Percentiles rank a stretch among this genome's conserved stretches.
Evolutionary conservation across 2,329 filamentous ascomycete genomes (phyloP).

Genomic region (Penicillium sp.): DNA sequence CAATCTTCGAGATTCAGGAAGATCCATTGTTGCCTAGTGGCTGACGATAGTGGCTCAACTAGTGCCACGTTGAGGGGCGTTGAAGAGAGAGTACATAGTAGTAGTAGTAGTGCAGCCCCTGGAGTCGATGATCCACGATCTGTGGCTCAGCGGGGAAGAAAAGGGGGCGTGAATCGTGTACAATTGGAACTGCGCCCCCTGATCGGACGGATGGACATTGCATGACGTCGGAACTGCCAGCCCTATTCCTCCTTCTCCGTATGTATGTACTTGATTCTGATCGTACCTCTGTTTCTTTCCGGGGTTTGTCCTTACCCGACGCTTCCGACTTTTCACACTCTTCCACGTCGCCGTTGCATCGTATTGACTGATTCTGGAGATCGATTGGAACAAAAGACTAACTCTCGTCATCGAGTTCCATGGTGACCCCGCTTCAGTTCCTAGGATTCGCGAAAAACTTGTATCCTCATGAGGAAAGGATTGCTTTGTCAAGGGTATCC

Average conservation of each 20-base stretch:
- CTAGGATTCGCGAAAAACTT: too few relatives aligned
- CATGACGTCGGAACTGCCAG: slow-evolving; percentile 17
- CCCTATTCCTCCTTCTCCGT: neutral
- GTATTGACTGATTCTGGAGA: too few relatives aligned
- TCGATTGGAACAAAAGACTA: too few relatives aligned
- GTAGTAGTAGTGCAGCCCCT: neutral
- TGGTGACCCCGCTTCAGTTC: too few relatives aligned
- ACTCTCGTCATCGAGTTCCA: too few relatives aligned
- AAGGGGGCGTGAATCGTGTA: neutral
- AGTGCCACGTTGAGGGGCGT: too few relatives aligned
- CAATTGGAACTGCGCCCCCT: too few relatives aligned
- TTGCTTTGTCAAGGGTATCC: too few relatives aligned
- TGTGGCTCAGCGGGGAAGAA: slow-evolving; percentile 14
- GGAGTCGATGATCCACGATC: slow-evolving; percentile 11
- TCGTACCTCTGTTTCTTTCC: neutral
- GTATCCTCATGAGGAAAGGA: too few relatives aligned
- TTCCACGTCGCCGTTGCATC: neutral
- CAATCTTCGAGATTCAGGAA: too few relatives aligned
- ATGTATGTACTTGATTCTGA: too few relatives aligned
- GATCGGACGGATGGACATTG: slow-evolving; percentile 9
- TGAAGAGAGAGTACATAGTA: too few relatives aligned
- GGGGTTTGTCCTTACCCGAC: neutral
- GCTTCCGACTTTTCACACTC: neutral
- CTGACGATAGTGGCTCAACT: slow-evolving; percentile 10
- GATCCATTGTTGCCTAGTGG: neutral